Evolutionary conservation across 2,329 filamentous ascomycete species (phyloP).

Genomic region (Diaporthe humulicola): DNA sequence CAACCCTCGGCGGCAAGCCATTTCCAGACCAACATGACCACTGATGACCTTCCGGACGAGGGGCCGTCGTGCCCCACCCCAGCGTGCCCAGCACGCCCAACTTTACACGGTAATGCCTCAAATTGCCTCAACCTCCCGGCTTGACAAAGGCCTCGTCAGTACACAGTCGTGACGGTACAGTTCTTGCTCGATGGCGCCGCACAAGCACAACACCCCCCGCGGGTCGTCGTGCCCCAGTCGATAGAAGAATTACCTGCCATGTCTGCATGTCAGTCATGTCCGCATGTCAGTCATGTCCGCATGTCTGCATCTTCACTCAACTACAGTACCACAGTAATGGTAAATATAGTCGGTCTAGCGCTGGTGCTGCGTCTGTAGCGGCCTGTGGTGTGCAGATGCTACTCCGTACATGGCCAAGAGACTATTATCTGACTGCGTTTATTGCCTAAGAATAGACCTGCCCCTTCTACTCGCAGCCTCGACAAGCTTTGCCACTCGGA

Average conservation of each 20-base stretch:
- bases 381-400: not conserved
- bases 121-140: not conserved
- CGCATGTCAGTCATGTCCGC: too few species aligned
- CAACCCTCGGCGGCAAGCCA: constrained; percentile 33
- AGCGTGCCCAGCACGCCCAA: too few species aligned
- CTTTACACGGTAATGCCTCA: not conserved
- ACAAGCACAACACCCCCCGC: not conserved
- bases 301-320: too few species aligned
- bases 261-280: too few species aligned
- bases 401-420: constrained; percentile 31
- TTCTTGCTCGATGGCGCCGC: not conserved
- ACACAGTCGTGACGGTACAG: too few species aligned
- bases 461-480: not conserved
- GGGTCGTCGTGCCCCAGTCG: not conserved
- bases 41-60: too few species aligned
- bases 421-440: constrained; percentile 16
- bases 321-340: too few species aligned
- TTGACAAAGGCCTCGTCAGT: not conserved
- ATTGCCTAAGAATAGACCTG: constrained; percentile 12
- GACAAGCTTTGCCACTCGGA: not conserved
- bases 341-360: constrained; percentile 9
- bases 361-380: constrained; percentile 6
- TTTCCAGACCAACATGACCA: too few species aligned
- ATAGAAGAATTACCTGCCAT: too few species aligned
- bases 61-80: too few species aligned